These are phyloP conservation scores for Fragilariopsis cylindrus DNA, from an alignment of 108 stramenopile species.

Conservation along the genomic window DNA sequence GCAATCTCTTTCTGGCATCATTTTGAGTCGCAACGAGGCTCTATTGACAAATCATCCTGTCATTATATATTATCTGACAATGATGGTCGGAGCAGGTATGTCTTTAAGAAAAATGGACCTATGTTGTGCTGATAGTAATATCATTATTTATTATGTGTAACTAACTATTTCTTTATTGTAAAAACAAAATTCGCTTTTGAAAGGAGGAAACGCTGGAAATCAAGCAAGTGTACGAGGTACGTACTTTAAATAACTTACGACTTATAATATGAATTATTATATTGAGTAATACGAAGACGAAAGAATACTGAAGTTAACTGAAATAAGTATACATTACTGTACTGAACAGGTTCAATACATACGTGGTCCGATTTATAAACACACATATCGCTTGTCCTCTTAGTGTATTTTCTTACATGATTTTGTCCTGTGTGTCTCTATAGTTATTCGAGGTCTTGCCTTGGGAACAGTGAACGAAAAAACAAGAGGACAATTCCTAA, in stretches of 20 bases:
- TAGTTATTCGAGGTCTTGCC: conserved; percentile 84
- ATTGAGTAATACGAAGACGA: background rate
- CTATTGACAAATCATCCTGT: conserved; percentile 79
- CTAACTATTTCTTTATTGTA: no score
- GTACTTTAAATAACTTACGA: conserved; percentile 3
- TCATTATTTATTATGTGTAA: no score
- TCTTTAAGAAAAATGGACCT: no score
- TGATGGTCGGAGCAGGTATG: conserved; percentile 79
- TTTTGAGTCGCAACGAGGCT: conserved; percentile 76
- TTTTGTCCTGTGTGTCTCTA: background rate
- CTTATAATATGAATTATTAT: background rate
- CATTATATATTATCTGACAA: conserved; percentile 88
- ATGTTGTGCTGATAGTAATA: no score
- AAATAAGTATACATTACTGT: no score
- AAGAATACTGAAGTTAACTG: no score
- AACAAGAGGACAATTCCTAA: conserved; percentile 60
- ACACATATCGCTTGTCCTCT: no score
- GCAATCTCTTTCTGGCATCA: conserved; percentile 83
- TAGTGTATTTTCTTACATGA: no score
- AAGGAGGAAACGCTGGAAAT: conserved; percentile 84
- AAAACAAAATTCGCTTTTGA: conserved; percentile 17
- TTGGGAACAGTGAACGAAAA: conserved; percentile 65
- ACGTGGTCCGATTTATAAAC: no score
- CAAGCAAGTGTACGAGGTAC: conserved; percentile 83
- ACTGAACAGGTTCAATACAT: no score